These are phyloP conservation scores for Melastoma candidum DNA, from an alignment of 441 rosid genomes.

Conservation along the genomic window DNA sequence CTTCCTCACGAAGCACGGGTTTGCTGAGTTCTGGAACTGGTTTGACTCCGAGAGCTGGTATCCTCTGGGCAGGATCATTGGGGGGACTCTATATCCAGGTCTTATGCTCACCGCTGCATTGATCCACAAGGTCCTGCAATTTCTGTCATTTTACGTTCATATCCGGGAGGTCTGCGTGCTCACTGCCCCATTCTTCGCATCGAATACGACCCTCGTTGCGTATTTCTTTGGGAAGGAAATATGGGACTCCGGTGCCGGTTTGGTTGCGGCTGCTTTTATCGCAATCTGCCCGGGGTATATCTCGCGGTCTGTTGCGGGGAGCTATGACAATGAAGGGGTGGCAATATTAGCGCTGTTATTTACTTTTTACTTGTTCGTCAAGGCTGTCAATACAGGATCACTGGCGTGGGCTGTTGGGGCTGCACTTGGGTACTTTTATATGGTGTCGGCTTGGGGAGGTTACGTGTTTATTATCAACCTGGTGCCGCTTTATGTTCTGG, in stretches of 20 bases:
- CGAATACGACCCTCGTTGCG: slow-evolving; percentile 89
- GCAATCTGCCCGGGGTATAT: slow-evolving; percentile 94
- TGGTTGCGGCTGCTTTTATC: slow-evolving; percentile 79
- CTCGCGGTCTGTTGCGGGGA: slow-evolving; percentile 88
- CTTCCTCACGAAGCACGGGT: slow-evolving; percentile 79
- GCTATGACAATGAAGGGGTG: slow-evolving; percentile 89
- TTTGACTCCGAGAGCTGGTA: slow-evolving; percentile 97
- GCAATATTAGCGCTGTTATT: slow-evolving; percentile 78
- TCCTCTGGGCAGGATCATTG: slow-evolving; percentile 88
- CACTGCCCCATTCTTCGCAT: slow-evolving; percentile 92
- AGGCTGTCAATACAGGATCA: slow-evolving; percentile 87
- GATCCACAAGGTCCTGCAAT: slow-evolving; percentile 54
- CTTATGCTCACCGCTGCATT: slow-evolving; percentile 94
- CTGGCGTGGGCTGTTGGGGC: slow-evolving; percentile 83
- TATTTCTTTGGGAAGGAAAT: slow-evolving; percentile 94
- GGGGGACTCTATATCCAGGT: slow-evolving; percentile 94
- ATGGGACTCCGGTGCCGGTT: slow-evolving; percentile 94
- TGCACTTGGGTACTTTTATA: slow-evolving; percentile 91
- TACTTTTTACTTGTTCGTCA: slow-evolving; percentile 88
- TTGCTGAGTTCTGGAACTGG: slow-evolving; percentile 99
- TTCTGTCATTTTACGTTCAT: slow-evolving; percentile 76
- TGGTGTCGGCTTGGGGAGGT: slow-evolving; percentile 99
- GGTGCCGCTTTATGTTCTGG: slow-evolving; percentile 87
- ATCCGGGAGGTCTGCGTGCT: slow-evolving; percentile 96
- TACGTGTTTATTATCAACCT: slow-evolving; percentile 92